Conservation (phyloP, 2,329 filamentous ascomycete species). For the Madurella mycetomatis region DNA sequence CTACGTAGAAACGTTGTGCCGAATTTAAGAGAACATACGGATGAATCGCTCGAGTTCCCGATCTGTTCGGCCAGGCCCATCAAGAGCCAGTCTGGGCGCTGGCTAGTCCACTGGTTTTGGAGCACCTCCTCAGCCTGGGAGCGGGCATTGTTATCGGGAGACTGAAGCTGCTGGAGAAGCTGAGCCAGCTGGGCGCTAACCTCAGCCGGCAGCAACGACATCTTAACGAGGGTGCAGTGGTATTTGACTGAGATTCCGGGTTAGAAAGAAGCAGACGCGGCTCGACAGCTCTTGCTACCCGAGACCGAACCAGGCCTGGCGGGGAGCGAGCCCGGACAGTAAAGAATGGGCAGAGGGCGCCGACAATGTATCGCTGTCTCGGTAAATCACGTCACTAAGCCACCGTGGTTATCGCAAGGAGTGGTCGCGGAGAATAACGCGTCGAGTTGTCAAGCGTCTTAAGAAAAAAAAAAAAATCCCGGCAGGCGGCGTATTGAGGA, state of each 20-base stretch:
- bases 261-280: not conserved
- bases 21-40: conserved; percentile 46
- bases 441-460: conserved; percentile 8
- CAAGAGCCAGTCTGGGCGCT: conserved; percentile 78
- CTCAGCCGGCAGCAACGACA: conserved; percentile 84
- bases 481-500: conserved; percentile 17
- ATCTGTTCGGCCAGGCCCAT: conserved; percentile 95
- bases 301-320: conserved; percentile 9
- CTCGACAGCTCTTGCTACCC: conserved; percentile 15
- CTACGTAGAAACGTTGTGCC: not conserved
- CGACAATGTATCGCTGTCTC: not conserved
- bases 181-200: conserved; percentile 78
- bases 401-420: not conserved
- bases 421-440: conserved; percentile 11
- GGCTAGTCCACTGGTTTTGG: conserved; percentile 81
- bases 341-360: conserved; percentile 2
- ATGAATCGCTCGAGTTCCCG: conserved; percentile 66
- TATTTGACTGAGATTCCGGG: not conserved
- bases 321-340: conserved; percentile 12
- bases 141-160: conserved; percentile 80
- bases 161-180: conserved; percentile 84
- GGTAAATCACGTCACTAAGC: not conserved
- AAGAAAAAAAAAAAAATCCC: conserved; percentile 12
- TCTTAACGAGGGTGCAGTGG: conserved; percentile 33
- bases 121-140: conserved; percentile 86